Percentiles rank a stretch among this genome's conserved stretches.
Conservation (phyloP, 23 red algal species). For the Gracilaria vermiculophylla region DNA sequence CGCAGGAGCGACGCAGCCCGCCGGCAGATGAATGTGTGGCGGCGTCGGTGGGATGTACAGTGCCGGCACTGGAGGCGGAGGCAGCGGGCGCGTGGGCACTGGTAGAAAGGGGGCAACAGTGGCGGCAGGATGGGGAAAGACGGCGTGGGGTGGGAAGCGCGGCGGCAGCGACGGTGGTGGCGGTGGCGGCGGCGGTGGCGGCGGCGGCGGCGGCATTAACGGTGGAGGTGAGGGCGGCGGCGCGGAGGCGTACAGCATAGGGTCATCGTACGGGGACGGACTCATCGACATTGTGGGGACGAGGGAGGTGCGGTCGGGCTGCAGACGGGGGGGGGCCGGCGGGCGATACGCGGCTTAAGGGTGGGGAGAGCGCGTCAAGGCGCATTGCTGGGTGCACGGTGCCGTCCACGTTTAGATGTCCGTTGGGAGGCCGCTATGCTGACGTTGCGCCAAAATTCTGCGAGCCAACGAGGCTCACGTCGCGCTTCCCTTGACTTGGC, state of each 20-base stretch:
- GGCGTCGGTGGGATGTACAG: neutral
- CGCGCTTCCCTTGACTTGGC: no score
- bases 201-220: neutral
- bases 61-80: neutral
- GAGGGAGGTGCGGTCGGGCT: neutral
- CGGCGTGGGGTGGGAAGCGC: neutral
- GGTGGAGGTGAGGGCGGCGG: slow-evolving; percentile 33
- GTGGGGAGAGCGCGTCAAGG: neutral
- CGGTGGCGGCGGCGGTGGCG: neutral
- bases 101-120: neutral
- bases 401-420: no score
- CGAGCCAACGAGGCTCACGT: no score
- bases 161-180: neutral
- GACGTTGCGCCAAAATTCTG: no score
- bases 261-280: neutral
- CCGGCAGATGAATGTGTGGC: neutral
- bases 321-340: neutral
- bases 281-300: neutral
- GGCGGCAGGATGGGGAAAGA: neutral
- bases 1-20: neutral
- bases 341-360: neutral
- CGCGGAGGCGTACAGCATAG: neutral
- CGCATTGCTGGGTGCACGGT: neutral
- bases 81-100: neutral
- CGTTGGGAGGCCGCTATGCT: no score